Conservation (phyloP, 257 asterid species). For the Rubia yunnanensis region DNA sequence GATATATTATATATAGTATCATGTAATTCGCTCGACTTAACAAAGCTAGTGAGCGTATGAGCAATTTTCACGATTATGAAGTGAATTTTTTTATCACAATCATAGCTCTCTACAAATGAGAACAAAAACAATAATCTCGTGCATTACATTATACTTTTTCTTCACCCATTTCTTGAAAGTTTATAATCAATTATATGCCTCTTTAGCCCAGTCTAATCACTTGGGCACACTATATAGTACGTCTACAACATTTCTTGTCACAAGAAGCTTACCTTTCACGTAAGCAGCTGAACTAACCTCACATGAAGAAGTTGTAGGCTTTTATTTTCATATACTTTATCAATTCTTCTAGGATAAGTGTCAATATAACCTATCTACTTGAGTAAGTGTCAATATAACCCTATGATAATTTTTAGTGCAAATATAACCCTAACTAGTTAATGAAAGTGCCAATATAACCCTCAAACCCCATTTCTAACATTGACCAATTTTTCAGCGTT, state of each 20-base stretch:
- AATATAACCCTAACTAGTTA: too few relatives aligned
- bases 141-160: conserved; percentile 1
- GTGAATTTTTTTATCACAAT: too few relatives aligned
- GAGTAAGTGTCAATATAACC: too few relatives aligned
- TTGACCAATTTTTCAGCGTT: too few relatives aligned
- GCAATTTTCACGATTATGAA: not conserved
- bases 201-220: not conserved
- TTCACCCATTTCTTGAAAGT: not conserved
- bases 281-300: conserved; percentile 13
- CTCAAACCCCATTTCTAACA: too few relatives aligned
- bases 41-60: too few relatives aligned
- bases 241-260: conserved; percentile 6
- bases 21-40: too few relatives aligned
- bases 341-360: too few relatives aligned
- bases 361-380: too few relatives aligned
- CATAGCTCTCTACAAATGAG: conserved; percentile 8
- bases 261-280: conserved; percentile 12
- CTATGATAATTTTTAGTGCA: too few relatives aligned
- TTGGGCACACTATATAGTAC: not conserved
- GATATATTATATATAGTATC: too few relatives aligned
- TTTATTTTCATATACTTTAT: not conserved
- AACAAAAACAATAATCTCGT: not conserved
- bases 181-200: not conserved
- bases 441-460: too few relatives aligned
- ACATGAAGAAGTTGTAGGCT: conserved; percentile 21